Evolutionary conservation across 78 protist species (phyloP), one percentile per base, ranked within the genome.

Genomic region (Polysphondylium violaceum): DNA sequence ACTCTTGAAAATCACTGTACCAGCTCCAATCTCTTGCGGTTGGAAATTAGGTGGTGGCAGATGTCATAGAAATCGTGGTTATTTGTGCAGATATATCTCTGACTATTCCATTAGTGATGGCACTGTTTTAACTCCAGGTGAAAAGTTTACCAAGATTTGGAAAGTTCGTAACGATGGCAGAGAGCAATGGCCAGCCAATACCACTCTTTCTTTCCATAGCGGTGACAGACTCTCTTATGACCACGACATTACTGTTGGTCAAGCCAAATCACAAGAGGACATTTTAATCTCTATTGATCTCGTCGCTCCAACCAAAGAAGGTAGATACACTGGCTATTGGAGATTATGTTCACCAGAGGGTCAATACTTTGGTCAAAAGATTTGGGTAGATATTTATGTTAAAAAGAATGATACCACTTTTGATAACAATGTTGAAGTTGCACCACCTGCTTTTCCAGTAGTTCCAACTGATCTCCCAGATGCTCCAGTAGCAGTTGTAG

Each of bases 251-350:
- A 25, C 67, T 29, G 91, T 83, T 7, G 60, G 67, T 21, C 44
- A 50, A 38, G 19, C 33, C 12, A 19, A 40, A 31, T 94, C 95
- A 53, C 91, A 90, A 11, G 72, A 50, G 27, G 69, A 47, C 16
- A 41, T 56, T 23, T 90, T 93, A 64, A 43, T 93, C 31, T 86
- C 90, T 17, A 51, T 93, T 38, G 78, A 93, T 47, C 35, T 93
- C 23, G 41, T 29, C 16, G 72, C 96, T 19, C 96, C 96, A 38
- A 0, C 50, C 23, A 55, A 33, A 29, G 50, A 43, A 6, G 96
- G 96, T 33, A 65, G 94, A 17, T 81, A 92, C 71, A 64, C 75
- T 23, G 88, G 90, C 29, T 93, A 93, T 35, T 93, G 94, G 94
- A 83, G 92, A 40, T 83, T 91, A 23, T 12, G 17, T 43, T 35